These are phyloP conservation scores for Populus trichocarpa DNA, from an alignment of 441 rosid species.

Conservation along the genomic window DNA sequence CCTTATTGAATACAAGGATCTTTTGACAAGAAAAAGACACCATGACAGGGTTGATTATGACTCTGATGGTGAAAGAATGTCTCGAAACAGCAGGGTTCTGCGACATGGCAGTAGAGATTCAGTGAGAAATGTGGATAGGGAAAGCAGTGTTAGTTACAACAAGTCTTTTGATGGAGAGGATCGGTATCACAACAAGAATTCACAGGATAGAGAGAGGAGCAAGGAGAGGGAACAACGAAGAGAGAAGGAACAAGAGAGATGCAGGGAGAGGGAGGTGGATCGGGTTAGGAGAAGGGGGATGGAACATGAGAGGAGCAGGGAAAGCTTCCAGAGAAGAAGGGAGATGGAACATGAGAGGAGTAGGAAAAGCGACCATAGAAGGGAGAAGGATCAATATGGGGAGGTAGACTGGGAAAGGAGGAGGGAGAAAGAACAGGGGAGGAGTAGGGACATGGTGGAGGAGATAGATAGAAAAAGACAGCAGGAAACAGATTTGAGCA, in stretches of 20 bases:
- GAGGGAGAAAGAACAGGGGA: slow-evolving; percentile 31
- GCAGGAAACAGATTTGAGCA: slow-evolving; percentile 21
- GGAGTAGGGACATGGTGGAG: slow-evolving; percentile 44
- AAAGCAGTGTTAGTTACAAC: slow-evolving; percentile 28
- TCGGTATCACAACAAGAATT: slow-evolving; percentile 1
- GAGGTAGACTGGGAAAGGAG: slow-evolving; percentile 24
- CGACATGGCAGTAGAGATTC: slow-evolving; percentile 31
- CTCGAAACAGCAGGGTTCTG: slow-evolving; percentile 26
- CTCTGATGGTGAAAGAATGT: slow-evolving; percentile 31
- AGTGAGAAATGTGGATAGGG: slow-evolving; percentile 35
- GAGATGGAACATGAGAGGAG: slow-evolving; percentile 50
- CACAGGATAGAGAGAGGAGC: slow-evolving; percentile 32
- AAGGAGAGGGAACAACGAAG: slow-evolving; percentile 39
- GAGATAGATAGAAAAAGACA: slow-evolving; percentile 37
- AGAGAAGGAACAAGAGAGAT: slow-evolving; percentile 37
- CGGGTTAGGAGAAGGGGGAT: slow-evolving; percentile 40
- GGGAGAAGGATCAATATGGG: slow-evolving; percentile 39
- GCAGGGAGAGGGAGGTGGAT: slow-evolving; percentile 32
- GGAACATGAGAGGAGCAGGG: slow-evolving; percentile 51
- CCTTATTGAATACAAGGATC: slow-evolving; percentile 40
- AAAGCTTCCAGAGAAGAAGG: slow-evolving; percentile 38
- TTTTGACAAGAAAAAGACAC: slow-evolving; percentile 28
- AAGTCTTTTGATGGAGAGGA: slow-evolving; percentile 23
- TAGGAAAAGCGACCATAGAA: slow-evolving; percentile 42
- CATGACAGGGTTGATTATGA: slow-evolving; percentile 29